A percentile compares a stretch with the other conserved stretches of the same genome.
Evolutionary conservation across 768 basidiomycete species (phyloP).

Genomic region (Amanita phalloides): DNA sequence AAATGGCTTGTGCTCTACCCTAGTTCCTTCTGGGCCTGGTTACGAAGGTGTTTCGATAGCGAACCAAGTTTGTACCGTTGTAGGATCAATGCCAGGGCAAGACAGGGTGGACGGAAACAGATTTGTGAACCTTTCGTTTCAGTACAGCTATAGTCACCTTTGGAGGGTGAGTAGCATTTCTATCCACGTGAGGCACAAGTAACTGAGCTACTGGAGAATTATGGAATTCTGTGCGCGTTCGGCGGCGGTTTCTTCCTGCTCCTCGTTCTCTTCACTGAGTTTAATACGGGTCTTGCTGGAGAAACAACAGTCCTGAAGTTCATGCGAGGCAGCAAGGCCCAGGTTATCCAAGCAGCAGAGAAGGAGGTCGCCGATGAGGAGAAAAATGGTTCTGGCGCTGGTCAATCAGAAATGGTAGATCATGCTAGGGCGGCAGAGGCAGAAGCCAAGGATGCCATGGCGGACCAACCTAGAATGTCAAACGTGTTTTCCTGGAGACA

Average conservation of each 20-base stretch:
- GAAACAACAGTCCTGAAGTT: constrained; percentile 43
- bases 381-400: constrained; percentile 11
- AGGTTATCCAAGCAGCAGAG: constrained; percentile 17
- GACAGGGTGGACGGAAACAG: constrained; percentile 46
- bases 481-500: constrained; percentile 78
- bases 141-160: constrained; percentile 26
- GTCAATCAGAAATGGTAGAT: constrained; percentile 6
- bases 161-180: constrained; percentile 29
- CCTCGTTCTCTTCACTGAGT: constrained; percentile 52
- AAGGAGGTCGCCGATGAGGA: constrained; percentile 25
- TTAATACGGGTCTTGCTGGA: constrained; percentile 27
- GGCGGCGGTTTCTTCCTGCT: constrained; percentile 44
- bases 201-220: constrained; percentile 29
- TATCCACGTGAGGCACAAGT: not conserved
- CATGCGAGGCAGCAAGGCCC: constrained; percentile 41
- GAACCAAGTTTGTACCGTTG: constrained; percentile 71
- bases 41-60: constrained; percentile 42
- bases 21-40: constrained; percentile 53
- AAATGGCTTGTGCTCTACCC: constrained; percentile 44
- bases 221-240: constrained; percentile 63
- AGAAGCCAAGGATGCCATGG: constrained; percentile 20
- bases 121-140: constrained; percentile 41
- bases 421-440: constrained; percentile 11
- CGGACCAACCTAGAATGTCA: constrained; percentile 31
- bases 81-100: constrained; percentile 55